Evolutionary conservation across 2,329 filamentous ascomycete species (phyloP).

Genomic region (Aspergillus bombycis): DNA sequence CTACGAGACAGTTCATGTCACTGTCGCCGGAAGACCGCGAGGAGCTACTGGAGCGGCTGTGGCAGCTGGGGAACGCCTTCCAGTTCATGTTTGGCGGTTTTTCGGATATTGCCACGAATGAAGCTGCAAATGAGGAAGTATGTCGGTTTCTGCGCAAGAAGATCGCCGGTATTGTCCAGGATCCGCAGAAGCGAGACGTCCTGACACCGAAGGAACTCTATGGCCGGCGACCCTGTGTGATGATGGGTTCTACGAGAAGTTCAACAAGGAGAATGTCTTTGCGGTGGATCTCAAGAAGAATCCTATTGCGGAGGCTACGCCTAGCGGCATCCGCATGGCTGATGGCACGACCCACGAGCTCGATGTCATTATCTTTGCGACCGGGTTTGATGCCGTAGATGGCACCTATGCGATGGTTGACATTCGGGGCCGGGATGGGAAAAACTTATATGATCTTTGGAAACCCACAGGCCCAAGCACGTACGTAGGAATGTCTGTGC

Average conservation of each 20-base stretch:
- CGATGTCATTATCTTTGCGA: slow-evolving; percentile 30
- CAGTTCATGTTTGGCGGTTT: slow-evolving; percentile 29
- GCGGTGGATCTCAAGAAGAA: slow-evolving; percentile 42
- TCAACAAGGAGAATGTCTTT: slow-evolving; percentile 48
- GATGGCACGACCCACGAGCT: slow-evolving; percentile 37
- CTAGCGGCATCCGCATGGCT: slow-evolving; percentile 40
- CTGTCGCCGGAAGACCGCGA: slow-evolving; percentile 14
- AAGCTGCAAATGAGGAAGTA: slow-evolving; percentile 42
- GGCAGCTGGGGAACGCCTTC: slow-evolving; percentile 8
- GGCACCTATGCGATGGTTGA: slow-evolving; percentile 41
- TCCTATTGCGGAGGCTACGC: slow-evolving; percentile 28
- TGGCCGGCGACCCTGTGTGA: slow-evolving; percentile 25
- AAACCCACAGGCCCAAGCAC: slow-evolving; percentile 27
- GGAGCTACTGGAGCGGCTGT: slow-evolving; percentile 15
- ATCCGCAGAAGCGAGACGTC: slow-evolving; percentile 32
- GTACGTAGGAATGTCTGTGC: slow-evolving; percentile 44
- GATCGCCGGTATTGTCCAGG: slow-evolving; percentile 34
- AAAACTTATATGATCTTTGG: slow-evolving; percentile 38
- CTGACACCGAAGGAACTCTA: slow-evolving; percentile 26
- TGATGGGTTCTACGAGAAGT: slow-evolving; percentile 27
- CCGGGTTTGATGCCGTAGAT: slow-evolving; percentile 39
- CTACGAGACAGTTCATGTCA: slow-evolving; percentile 4
- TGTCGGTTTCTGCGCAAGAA: slow-evolving; percentile 43
- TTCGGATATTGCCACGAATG: slow-evolving; percentile 39
- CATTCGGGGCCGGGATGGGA: slow-evolving; percentile 29